Base-by-base conservation (phyloP, 306 rosid species). In the Benincasa hispida region DNA sequence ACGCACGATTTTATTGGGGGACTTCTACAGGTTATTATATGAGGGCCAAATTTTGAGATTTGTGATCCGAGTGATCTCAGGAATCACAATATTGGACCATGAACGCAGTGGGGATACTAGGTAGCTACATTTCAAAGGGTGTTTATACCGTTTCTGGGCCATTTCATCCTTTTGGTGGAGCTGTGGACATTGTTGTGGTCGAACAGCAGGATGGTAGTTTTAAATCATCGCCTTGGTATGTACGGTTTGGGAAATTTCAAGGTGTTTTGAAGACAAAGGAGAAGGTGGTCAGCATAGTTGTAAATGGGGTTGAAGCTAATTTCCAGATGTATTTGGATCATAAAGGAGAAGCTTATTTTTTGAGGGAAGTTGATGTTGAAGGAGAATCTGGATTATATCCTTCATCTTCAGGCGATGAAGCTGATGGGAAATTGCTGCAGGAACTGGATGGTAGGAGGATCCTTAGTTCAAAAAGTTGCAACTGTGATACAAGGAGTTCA, bases 101-200 rank as follows among this genome's bases (percentile, higher is more conserved):
- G 99, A 85, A 90, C 65, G 91, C 96, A 74, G 97, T 93, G 61
- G 93, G 86, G 83, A 84, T 97, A 83, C 76, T 95, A 42, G 92
- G 96, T 7, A 86, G 89, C 27, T 89, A 84, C 63, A 88, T 94
- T 51, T 82, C 89, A 34, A 88, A 84, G 62, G 97, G 98, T 2
- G 93, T 89, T 8, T 89, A 87, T 88, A 85, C 88, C 0, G 96
- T 90, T 21, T 88, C 97, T 10, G 97, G 87, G 5, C 91, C 99
- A 4, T 91, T 95, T 70, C 99, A 89, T 77, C 96, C 99, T 0
- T 89, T 94, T 80, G 99, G 99, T 12, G 99, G 99, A 72, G 97
- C 98, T 72, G 97, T 95, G 17, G 99, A 95, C 76, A 90, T 95
- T 28, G 91, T 95, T 67, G 96, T 90, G 50, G 98, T 92, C 30